Base-by-base conservation (phyloP, 1,139 yeast genomes). In the Candida albicans region DNA sequence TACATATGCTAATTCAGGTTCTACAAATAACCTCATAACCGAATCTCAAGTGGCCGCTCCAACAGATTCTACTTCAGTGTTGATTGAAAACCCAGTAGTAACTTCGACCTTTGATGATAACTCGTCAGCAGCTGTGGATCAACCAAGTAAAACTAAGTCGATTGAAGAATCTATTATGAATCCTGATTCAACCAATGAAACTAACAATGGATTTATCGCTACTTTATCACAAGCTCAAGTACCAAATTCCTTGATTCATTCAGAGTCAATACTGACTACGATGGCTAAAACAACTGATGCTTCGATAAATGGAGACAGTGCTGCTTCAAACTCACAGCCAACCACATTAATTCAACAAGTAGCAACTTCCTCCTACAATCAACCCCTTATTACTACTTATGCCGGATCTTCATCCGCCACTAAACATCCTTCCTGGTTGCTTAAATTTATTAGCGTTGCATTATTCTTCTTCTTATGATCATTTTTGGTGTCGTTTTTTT, bases 291-390 rank as follows among this genome's bases (percentile, higher is more conserved):
- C 12, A 29, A 13, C 14, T n/a, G 12, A n/a, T 29, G 14, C 32
- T 29, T n/a, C 32, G 6, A 29, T 29, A 4, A 29, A 14, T n/a
- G 14, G 13, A 13, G 13, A 29, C 11, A 4, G 14, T 29, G 12
- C 14, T 12, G 12, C 32, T 27, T 8, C 4, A 27, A 27, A 27
- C 8, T 3, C 29, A 27, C 32, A 29, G 11, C 28, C 33, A 28
- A 36, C 33, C 4, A 37, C 40, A 8, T 30, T 37, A 13, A 30
- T 29, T 30, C 40, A 37, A 31, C 40, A 37, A 25, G 11, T 28
- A 14, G 12, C 27, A 25, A 27, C 11, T 22, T 11, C 34, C 22
- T 7, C 34, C 18, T 13, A 14, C 15, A 15, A 32, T 4, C 26
- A 32, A 4, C 13, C 37, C 10, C 12, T 32, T 27, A 37, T 37